Base-by-base conservation (phyloP, 148 eudicot species). In the Rhododendron mucronatum region DNA sequence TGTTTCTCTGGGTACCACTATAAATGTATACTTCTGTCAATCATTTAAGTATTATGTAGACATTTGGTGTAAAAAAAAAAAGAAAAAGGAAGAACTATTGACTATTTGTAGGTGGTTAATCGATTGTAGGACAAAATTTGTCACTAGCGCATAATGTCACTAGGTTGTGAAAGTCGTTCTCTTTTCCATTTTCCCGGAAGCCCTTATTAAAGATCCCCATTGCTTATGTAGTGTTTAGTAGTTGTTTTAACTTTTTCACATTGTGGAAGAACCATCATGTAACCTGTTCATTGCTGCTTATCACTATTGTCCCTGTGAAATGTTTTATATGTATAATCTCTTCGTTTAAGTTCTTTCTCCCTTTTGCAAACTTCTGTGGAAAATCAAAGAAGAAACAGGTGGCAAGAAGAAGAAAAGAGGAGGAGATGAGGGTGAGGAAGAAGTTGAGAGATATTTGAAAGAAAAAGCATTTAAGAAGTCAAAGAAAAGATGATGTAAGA, bases 381-480 rank as follows among this genome's bases (percentile, higher is more conserved):
- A 41, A 92, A 86, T 91, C 7, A 93, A 90, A 88, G 98, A 93
- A 83, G 48, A 47, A 47, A 87, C 88, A 18, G 93, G 94, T 44
- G 93, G 94, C 14, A 89, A 85, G 85, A 93, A 87, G 89, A 93
- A 75, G 84, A 90, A 93, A 73, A 91, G 57, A 69, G 89, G 85
- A 39, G 94, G 83, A n/a, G 95, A 93, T 33, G 96, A 92, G 5
- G 98, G 87, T 0, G 94, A 89, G 2, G 96, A 94, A 61, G 98
- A 94, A 71, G 85, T 89, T 35, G 88, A 89, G 23, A 95, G 88
- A 76, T 95, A 85, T 85, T 53, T 87, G 71, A 86, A 84, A 71
- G 80, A 55, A 86, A 59, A 21, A 59, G 67, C 67, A 18, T 59
- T 59, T 21, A 59, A 59, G 23, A 59, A 59, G 67, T n/a, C 85